Evolutionary conservation across 2,329 filamentous ascomycete genomes (phyloP), one percentile per base, ranked within the genome.

Genomic region (Emydomyces testavorans): DNA sequence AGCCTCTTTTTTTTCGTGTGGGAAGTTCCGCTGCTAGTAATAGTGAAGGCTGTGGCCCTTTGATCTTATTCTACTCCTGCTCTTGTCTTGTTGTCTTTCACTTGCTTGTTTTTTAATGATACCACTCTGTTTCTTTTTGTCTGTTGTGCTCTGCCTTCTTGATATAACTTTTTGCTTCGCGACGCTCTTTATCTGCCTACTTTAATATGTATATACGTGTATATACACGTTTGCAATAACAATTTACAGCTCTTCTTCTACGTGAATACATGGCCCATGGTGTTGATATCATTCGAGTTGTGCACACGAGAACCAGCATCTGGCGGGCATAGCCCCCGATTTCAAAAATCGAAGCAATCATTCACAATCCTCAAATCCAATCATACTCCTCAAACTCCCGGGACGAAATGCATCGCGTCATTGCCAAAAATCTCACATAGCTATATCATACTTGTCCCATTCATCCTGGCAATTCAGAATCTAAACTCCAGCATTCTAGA

Each of bases 91-190:
- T n/a, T 15, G n/a, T 16, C 28, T 32, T 36, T 28, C 5, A 13
- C 18, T 37, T 38, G 32, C 39, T 29, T 40, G 15, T n/a, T 13
- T 40, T 40, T 41, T 45, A 50, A 50, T 50, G 48, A 50, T 50
- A 50, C 48, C 48, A 50, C 41, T 46, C 20, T 46, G 29, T 36
- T 44, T 36, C 32, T 28, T 31, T 15, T 37, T 5, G 6, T 5
- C 34, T 26, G 5, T 34, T 41, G 28, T 46, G 23, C 23, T 23
- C 42, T 37, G 15, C 32, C 13, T 46, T 16, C 18, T 18, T 31
- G 21, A 18, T 41, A 8, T 36, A n/a, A 24, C 11, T 32, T 40
- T 23, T 35, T 11, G 11, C 42, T 50, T 50, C 43, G 24, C 15
- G 39, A 28, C 46, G 20, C 37, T 48, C 46, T 21, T 31, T 48